Evolutionary conservation across 1,139 yeast species (phyloP).

Genomic region (Saccharomyces hybrid): DNA sequence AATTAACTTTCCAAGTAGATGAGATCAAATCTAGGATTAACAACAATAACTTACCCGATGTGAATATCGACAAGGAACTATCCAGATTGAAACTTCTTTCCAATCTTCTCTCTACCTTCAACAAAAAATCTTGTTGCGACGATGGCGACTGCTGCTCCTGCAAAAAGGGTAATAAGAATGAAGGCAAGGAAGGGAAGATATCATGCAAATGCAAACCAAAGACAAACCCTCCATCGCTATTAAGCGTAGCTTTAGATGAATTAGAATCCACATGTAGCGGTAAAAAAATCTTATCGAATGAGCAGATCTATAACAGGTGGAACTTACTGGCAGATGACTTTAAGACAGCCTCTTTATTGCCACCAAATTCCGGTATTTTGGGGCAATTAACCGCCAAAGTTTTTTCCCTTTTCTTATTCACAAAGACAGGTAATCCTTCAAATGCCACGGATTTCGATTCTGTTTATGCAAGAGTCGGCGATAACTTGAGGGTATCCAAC

Average conservation of each 20-base stretch:
- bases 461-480: constrained; percentile 78
- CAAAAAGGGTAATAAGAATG: constrained; percentile 8
- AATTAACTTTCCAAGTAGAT: constrained; percentile 20
- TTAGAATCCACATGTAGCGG: constrained; percentile 15
- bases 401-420: constrained; percentile 66
- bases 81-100: constrained; percentile 28
- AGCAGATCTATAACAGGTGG: constrained; percentile 73
- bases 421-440: constrained; percentile 63
- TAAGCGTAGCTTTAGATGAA: constrained; percentile 25
- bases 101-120: constrained; percentile 21
- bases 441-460: constrained; percentile 82
- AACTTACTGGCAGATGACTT: constrained; percentile 75
- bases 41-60: constrained; percentile 16
- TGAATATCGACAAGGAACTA: constrained; percentile 30
- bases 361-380: constrained; percentile 91
- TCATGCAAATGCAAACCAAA: constrained; percentile 15
- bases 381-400: constrained; percentile 80
- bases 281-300: constrained; percentile 34
- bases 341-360: constrained; percentile 79
- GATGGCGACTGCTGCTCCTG: constrained; percentile 13
- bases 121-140: constrained; percentile 18
- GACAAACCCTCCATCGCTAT: constrained; percentile 15
- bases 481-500: constrained; percentile 67
- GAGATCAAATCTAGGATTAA: constrained; percentile 20
- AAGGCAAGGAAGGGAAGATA: background rate